Conservation (phyloP, 228 moss, liverwort and hornwort species). For the Sphagnum magellanicum region DNA sequence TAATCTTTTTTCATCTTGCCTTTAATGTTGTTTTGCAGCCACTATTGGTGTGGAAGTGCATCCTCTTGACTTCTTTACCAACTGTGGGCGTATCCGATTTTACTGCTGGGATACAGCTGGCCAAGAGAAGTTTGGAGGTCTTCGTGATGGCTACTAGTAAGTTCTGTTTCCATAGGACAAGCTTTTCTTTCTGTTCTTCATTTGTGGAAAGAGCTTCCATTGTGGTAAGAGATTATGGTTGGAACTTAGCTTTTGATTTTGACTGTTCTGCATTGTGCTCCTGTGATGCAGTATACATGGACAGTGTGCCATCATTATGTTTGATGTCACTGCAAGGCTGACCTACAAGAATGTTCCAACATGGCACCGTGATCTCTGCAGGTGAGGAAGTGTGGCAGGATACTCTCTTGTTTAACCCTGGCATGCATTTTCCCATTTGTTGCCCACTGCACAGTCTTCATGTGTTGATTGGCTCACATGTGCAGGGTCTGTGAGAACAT, state of each 20-base stretch:
- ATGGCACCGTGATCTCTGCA: conserved; percentile 24
- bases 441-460: too few species aligned
- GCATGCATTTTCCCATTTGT: too few species aligned
- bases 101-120: conserved; percentile 23
- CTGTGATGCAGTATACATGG: conserved; percentile 15
- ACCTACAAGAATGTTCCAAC: conserved; percentile 21
- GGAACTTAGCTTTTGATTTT: too few species aligned
- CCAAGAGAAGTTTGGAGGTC: conserved; percentile 20
- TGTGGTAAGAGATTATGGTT: too few species aligned
- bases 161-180: background rate
- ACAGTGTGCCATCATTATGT: conserved; percentile 22
- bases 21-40: conserved; percentile 5
- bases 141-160: conserved; percentile 24
- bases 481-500: conserved; percentile 15
- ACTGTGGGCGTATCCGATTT: conserved; percentile 16
- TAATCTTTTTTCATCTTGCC: too few species aligned
- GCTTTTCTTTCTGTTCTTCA: too few species aligned
- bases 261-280: too few species aligned
- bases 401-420: too few species aligned
- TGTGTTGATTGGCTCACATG: too few species aligned
- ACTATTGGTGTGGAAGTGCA: conserved; percentile 21
- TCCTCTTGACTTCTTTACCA: conserved; percentile 20
- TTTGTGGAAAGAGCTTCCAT: too few species aligned
- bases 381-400: conserved; percentile 1
- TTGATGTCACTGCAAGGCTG: conserved; percentile 16